These are phyloP conservation scores for Centaurea solstitialis DNA, from an alignment of 129 eudicot genomes.

Conservation along the genomic window DNA sequence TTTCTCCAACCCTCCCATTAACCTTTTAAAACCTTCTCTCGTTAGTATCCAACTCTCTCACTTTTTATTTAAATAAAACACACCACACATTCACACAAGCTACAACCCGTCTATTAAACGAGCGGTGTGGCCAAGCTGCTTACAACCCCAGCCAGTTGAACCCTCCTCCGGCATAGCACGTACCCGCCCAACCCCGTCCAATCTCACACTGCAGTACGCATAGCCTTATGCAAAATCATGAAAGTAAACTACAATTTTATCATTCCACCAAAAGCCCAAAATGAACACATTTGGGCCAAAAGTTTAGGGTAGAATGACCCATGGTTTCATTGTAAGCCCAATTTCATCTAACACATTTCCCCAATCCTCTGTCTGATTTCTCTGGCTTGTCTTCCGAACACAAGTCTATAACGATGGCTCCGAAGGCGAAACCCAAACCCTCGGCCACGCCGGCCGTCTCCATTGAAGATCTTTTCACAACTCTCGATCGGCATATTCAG, in stretches of 20 bases:
- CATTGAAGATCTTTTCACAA: constrained; percentile 83
- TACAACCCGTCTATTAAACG: too few species aligned
- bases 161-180: too few species aligned
- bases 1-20: too few species aligned
- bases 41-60: too few species aligned
- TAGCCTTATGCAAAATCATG: background rate
- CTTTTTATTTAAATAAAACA: too few species aligned
- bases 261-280: background rate
- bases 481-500: constrained; percentile 75
- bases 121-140: too few species aligned
- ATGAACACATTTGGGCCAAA: background rate
- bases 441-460: constrained; percentile 46
- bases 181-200: too few species aligned
- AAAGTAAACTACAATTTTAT: background rate
- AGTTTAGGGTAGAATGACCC: background rate
- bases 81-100: too few species aligned
- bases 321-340: constrained; percentile 18
- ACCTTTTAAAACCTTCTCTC: too few species aligned
- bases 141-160: too few species aligned
- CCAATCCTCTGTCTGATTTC: background rate
- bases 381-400: constrained; percentile 9
- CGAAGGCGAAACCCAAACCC: constrained; percentile 65
- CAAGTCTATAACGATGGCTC: constrained; percentile 49
- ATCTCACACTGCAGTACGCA: too few species aligned
- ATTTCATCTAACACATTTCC: constrained; percentile 5